Percentiles rank a stretch among this genome's conserved stretches.
Conservation (phyloP, 208 protist species). For the Trypanosoma caninum region DNA sequence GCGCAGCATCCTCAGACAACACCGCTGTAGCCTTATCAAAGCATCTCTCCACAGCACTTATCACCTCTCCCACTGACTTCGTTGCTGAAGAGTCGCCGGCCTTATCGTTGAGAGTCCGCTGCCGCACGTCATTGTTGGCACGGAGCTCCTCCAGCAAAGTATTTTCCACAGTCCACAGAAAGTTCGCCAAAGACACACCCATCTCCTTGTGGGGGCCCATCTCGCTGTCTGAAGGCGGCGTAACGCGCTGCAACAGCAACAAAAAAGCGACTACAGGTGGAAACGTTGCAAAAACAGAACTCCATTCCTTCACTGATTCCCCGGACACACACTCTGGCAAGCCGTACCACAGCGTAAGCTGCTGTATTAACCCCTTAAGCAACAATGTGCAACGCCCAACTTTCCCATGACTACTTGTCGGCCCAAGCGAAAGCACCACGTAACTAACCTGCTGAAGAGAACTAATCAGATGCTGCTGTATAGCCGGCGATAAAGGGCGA, state of each 20-base stretch:
- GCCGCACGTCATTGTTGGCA: background rate
- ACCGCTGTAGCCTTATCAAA: conserved; percentile 10
- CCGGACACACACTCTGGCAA: conserved; percentile 1
- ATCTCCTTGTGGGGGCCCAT: conserved; percentile 15
- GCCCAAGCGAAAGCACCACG: conserved; percentile 18
- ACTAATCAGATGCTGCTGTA: conserved; percentile 11
- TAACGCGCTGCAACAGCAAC: conserved; percentile 33
- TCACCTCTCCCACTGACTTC: conserved; percentile 12
- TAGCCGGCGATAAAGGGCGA: background rate
- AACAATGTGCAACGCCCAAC: conserved; percentile 28
- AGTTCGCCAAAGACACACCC: conserved; percentile 8
- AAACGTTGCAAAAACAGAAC: conserved; percentile 24
- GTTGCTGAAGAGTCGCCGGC: background rate
- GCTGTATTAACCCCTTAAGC: conserved; percentile 30
- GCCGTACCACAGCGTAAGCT: conserved; percentile 32
- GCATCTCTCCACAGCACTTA: conserved; percentile 14
- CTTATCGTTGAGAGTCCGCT: background rate
- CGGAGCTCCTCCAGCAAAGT: conserved; percentile 12
- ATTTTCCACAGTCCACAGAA: conserved; percentile 22
- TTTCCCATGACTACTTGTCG: conserved; percentile 12
- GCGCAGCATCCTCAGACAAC: background rate
- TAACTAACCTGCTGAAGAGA: conserved; percentile 22
- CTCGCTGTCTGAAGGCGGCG: background rate
- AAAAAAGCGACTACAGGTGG: conserved; percentile 25
- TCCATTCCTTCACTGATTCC: conserved; percentile 15